Evolutionary conservation across 108 stramenopile genomes (phyloP).

Genomic region (Skeletonema costatum): DNA sequence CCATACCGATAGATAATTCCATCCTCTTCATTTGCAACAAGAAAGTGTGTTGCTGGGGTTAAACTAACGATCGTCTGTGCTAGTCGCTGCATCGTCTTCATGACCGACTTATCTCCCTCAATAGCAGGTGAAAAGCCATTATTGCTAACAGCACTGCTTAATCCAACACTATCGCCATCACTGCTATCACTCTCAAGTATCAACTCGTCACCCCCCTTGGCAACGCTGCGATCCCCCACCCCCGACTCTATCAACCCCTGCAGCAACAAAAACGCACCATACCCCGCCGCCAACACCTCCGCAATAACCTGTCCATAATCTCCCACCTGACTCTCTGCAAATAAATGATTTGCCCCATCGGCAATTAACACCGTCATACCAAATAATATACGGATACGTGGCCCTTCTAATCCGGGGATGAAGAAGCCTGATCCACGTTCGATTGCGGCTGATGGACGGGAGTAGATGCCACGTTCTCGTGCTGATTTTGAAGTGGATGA

Average conservation of each 20-base stretch:
- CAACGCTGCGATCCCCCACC: slow-evolving; percentile 39
- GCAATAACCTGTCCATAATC: slow-evolving; percentile 35
- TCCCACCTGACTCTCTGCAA: slow-evolving; percentile 10
- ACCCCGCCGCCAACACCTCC: slow-evolving; percentile 59
- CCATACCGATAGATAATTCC: slow-evolving; percentile 35
- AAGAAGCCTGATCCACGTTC: slow-evolving; percentile 95
- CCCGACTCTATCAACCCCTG: slow-evolving; percentile 79
- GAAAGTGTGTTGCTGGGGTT: slow-evolving; percentile 41
- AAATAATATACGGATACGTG: slow-evolving; percentile 72
- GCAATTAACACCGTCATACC: slow-evolving; percentile 61
- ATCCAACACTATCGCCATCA: not conserved
- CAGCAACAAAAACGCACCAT: slow-evolving; percentile 62
- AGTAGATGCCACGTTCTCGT: slow-evolving; percentile 74
- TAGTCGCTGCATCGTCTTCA: slow-evolving; percentile 17
- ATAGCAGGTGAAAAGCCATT: slow-evolving; percentile 2
- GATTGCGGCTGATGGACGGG: slow-evolving; percentile 92
- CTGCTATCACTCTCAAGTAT: not conserved
- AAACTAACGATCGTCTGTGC: slow-evolving; percentile 34
- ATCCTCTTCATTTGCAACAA: slow-evolving; percentile 22
- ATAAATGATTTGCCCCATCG: slow-evolving; percentile 52
- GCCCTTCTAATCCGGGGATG: slow-evolving; percentile 93
- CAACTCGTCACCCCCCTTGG: not conserved
- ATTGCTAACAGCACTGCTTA: not conserved
- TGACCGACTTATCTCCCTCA: not conserved
- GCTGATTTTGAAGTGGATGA: slow-evolving; percentile 19